Conservation (phyloP, 2,329 filamentous ascomycete genomes). For the Hypomyces rosellus region DNA sequence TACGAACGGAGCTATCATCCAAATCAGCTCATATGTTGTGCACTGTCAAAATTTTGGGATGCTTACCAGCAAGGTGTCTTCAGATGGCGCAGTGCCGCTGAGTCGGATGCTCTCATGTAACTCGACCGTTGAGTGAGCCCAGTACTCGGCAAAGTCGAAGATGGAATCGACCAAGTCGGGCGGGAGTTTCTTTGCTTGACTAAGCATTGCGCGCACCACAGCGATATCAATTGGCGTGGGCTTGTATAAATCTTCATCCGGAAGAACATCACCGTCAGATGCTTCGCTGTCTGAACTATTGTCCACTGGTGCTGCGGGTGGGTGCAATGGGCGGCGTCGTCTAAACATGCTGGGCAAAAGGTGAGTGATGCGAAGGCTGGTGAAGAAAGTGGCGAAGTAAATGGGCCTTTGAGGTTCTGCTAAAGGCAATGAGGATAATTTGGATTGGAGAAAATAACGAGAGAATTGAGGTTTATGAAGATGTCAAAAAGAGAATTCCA, state of each 20-base stretch:
- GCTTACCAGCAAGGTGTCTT: slow-evolving; percentile 31
- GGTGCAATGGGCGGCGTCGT: no score
- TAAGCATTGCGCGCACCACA: slow-evolving; percentile 43
- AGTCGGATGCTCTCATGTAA: slow-evolving; percentile 22
- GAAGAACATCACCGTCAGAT: background rate
- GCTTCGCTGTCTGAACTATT: background rate
- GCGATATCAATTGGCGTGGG: slow-evolving; percentile 44
- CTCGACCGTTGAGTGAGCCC: slow-evolving; percentile 43
- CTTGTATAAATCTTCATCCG: slow-evolving; percentile 15
- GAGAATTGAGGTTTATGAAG: no score
- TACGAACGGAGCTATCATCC: slow-evolving; percentile 29
- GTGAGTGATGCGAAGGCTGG: no score
- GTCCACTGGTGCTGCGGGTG: no score
- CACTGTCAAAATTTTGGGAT: no score
- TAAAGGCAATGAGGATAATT: no score
- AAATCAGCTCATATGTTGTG: background rate
- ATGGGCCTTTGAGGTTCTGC: no score
- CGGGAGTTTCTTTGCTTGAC: slow-evolving; percentile 39
- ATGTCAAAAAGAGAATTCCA: no score
- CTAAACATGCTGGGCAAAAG: no score
- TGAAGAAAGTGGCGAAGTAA: no score
- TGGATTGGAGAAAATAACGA: no score
- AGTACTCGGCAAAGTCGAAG: slow-evolving; percentile 57
- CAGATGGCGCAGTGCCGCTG: slow-evolving; percentile 15
- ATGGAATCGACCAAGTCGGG: slow-evolving; percentile 50